A percentile compares a stretch with the other conserved stretches of the same genome.
These are phyloP conservation scores for Nannochloropsis salina DNA, from an alignment of 108 stramenopile species.

Conservation along the genomic window DNA sequence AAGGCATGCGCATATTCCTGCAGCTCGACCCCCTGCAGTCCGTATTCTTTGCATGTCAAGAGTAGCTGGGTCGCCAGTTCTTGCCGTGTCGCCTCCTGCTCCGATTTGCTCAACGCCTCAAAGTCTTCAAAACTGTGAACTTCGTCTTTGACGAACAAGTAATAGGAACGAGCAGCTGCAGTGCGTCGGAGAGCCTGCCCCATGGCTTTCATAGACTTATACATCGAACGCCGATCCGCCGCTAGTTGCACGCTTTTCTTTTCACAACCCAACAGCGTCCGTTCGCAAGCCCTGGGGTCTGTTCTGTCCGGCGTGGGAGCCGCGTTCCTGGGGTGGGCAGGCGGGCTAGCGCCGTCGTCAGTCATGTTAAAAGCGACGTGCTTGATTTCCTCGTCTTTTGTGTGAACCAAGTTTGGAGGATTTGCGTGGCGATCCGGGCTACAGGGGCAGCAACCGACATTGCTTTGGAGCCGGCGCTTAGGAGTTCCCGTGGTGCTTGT, in stretches of 20 bases:
- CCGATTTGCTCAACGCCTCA: background rate
- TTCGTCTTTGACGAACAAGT: background rate
- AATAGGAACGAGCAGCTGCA: conserved; percentile 16
- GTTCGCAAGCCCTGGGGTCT: background rate
- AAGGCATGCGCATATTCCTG: background rate
- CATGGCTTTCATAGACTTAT: conserved; percentile 2
- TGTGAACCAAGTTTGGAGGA: background rate
- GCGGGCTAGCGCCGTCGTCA: background rate
- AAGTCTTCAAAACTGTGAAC: conserved; percentile 9
- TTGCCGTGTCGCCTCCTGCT: background rate
- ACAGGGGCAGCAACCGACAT: background rate
- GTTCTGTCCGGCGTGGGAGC: background rate
- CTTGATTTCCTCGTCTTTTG: too few species aligned
- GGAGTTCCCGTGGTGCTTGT: conserved; percentile 3
- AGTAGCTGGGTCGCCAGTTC: background rate
- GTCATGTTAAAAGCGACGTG: background rate
- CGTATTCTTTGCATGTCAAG: background rate
- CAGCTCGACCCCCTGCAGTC: background rate
- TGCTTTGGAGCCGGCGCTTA: conserved; percentile 4
- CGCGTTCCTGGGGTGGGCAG: background rate
- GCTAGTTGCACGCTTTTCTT: background rate
- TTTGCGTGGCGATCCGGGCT: background rate
- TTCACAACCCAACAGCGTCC: background rate
- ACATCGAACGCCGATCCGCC: conserved; percentile 12
- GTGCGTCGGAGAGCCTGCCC: background rate